Base-by-base conservation (phyloP, 768 basidiomycete species). In the Mycena pura region DNA sequence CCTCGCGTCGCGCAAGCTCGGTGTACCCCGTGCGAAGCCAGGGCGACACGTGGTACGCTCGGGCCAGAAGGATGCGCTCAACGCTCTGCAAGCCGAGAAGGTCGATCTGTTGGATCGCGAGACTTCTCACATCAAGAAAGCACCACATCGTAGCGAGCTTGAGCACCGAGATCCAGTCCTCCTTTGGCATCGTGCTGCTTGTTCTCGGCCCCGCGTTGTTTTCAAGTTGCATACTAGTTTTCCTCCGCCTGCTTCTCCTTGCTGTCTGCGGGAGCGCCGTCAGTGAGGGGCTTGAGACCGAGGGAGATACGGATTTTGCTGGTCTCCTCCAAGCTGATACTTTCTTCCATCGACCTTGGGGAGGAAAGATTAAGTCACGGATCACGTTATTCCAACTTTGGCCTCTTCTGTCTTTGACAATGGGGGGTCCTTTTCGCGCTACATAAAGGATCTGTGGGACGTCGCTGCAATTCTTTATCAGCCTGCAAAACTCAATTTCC, bases 251-350 rank as follows among this genome's bases (percentile, higher is more conserved):
- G 76, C 69, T 90, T 86, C 57, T 97, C 95, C 65, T 85, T 88
- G 70, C 87, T 86, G 71, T 87, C 81, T n/a, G 82, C 84, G 8
- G 90, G 85, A 15, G 79, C 84, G 39, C 83, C 80, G 68, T 95
- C 95, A 15, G 89, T 91, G 57, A 99, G 84, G 39, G 97, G 96
- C 73, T 95, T 93, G 60, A 99, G 88, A 65, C 97, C 97, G 36
- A 97, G 84, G 5, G 90, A 91, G 59, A 96, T 86, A 78, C 97
- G 93, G 74, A 97, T 92, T 77, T 92, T 95, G 83, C 96, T 96
- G 34, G 95, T 96, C 81, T 96, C 94, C 71, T 95, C 94, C 71
- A 96, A 85, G 70, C 91, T 92, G 72, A 96, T 91, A 66, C 91
- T 89, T 75, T 92, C 87, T 80, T 93, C 90, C 90, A 92, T 88